These are phyloP conservation scores for Fraxinus platypoda DNA, from an alignment of 305 asterid species.

Conservation along the genomic window DNA sequence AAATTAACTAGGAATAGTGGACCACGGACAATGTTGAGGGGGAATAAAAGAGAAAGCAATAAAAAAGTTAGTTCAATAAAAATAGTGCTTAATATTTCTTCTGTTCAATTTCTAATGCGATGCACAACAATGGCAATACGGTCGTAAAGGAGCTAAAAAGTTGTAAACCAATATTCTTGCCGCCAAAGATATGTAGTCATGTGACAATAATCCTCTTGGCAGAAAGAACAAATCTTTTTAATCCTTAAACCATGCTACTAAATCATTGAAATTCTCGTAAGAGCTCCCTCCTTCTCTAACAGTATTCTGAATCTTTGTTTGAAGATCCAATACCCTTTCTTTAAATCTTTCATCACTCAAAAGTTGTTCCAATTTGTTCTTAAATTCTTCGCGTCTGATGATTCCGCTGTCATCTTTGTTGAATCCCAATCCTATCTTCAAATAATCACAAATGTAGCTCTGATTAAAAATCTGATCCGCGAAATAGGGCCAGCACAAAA, in stretches of 20 bases:
- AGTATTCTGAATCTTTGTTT: slow-evolving; percentile 15
- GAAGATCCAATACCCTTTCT: slow-evolving; percentile 31
- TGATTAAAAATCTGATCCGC: slow-evolving; percentile 21
- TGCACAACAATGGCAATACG: background rate
- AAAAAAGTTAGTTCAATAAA: too few relatives aligned
- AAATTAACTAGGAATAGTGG: too few relatives aligned
- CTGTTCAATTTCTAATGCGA: background rate
- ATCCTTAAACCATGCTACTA: slow-evolving; percentile 31
- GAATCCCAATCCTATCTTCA: slow-evolving; percentile 21
- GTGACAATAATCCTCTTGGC: background rate
- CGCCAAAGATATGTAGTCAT: background rate
- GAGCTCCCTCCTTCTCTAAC: slow-evolving; percentile 26
- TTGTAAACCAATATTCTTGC: background rate
- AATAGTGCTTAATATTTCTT: background rate
- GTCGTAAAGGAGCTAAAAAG: background rate
- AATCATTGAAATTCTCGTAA: slow-evolving; percentile 18
- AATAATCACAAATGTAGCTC: slow-evolving; percentile 21
- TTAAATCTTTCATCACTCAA: slow-evolving; percentile 21
- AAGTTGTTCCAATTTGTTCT: slow-evolving; percentile 30
- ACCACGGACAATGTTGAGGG: too few relatives aligned
- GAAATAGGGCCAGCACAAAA: slow-evolving; percentile 30
- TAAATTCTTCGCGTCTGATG: slow-evolving; percentile 25
- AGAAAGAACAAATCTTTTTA: background rate
- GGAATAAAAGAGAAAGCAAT: too few relatives aligned
- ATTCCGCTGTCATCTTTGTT: slow-evolving; percentile 6